These are phyloP conservation scores for Copromyces sp. DNA, from an alignment of 495 filamentous ascomycete genomes.

Conservation along the genomic window DNA sequence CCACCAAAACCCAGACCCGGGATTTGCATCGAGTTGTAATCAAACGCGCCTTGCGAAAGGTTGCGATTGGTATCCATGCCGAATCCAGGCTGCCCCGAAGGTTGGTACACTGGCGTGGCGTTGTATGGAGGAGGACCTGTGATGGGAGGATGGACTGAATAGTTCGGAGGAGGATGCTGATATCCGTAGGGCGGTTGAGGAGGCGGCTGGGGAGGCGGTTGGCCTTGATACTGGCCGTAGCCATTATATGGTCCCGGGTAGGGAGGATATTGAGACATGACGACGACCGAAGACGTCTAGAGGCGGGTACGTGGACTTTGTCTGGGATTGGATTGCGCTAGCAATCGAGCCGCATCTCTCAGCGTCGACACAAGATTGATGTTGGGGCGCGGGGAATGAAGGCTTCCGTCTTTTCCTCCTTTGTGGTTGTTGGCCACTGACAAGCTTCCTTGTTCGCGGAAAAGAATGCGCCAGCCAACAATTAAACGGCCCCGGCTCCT, in stretches of 20 bases:
- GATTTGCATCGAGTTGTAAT: slow-evolving; percentile 31
- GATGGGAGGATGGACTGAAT: slow-evolving; percentile 1
- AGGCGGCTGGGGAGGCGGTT: slow-evolving; percentile 12
- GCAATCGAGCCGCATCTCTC: background rate
- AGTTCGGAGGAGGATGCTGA: slow-evolving; percentile 13
- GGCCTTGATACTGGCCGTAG: slow-evolving; percentile 24
- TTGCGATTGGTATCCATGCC: slow-evolving; percentile 11
- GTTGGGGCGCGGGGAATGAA: background rate
- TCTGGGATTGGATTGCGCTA: background rate
- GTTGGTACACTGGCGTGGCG: slow-evolving; percentile 1
- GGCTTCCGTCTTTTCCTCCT: background rate
- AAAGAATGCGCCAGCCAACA: background rate
- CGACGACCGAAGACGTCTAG: background rate
- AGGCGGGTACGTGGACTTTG: slow-evolving; percentile 9
- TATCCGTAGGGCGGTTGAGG: slow-evolving; percentile 17
- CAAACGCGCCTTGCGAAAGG: slow-evolving; percentile 21
- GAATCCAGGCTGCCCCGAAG: background rate
- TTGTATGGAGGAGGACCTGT: slow-evolving; percentile 1
- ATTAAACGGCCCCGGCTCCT: background rate
- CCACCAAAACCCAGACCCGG: slow-evolving; percentile 31
- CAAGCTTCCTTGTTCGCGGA: background rate
- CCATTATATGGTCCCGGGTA: slow-evolving; percentile 18
- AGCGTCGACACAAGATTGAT: background rate
- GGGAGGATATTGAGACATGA: slow-evolving; percentile 26
- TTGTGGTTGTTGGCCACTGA: background rate